Evolutionary conservation across 495 filamentous ascomycete species (phyloP), one percentile per base, ranked within the genome.

Genomic region (Sphaerosporella brunnea): DNA sequence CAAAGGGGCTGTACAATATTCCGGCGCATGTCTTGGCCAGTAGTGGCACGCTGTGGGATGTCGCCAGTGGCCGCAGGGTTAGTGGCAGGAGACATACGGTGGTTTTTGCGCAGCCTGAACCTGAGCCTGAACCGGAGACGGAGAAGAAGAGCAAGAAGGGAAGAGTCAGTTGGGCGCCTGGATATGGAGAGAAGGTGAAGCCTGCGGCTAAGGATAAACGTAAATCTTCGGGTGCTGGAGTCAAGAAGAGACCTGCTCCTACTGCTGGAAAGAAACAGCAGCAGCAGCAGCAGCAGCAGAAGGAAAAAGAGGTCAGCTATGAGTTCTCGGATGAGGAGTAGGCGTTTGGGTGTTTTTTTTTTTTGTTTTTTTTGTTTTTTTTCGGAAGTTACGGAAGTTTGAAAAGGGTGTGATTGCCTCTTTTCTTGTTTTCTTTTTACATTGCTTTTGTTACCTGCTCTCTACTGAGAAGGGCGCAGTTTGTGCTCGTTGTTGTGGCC

Each of bases 91-190:
- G 21, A 13, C 3, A 43, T 26, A 26, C 40, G 8, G 18, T 26
- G 1, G 75, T 40, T 40, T 19, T 7, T 2, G 2, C n/a, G 37
- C 10, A 21, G 37, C 10, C 2, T 15, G 24, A 20, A 2, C 11
- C 3, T 11, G 23, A 26, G 40, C 13, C 13, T 9, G 39, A 18
- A 20, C 20, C 18, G 61, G 80, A 80, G 56, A 77, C 77, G 54
- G 80, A 80, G 21, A 68, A 62, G 43, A 69, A 59, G 3, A 78
- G 66, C 0, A 72, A 75, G 64, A 82, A 82, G 20, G 2, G n/a
- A n/a, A n/a, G n/a, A n/a, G n/a, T n/a, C n/a, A n/a, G n/a, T n/a
- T n/a, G n/a, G n/a, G n/a, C n/a, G n/a, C n/a, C n/a, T n/a, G n/a
- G n/a, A n/a, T n/a, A n/a, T n/a, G n/a, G n/a, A n/a, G n/a, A 20